Evolutionary conservation across 495 filamentous ascomycete species (phyloP).

Genomic region (Xylaria acuta): DNA sequence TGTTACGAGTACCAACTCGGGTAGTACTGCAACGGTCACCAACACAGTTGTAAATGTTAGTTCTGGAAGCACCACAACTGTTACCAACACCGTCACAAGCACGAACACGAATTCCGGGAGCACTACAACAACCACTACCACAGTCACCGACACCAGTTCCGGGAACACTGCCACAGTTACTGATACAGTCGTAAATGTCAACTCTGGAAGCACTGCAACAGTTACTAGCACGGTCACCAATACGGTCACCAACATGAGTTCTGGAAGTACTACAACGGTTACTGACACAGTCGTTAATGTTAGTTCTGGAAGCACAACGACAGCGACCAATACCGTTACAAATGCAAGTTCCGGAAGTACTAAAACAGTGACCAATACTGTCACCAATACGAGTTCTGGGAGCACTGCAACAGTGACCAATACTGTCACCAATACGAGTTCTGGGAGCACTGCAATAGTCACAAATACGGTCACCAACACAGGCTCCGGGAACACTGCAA

Average conservation of each 20-base stretch:
- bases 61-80: slow-evolving; percentile 26
- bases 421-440: neutral
- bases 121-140: slow-evolving; percentile 16
- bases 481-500: neutral
- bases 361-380: neutral
- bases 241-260: slow-evolving; percentile 27
- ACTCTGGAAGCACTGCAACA: slow-evolving; percentile 7
- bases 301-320: neutral
- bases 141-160: slow-evolving; percentile 18
- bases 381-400: neutral
- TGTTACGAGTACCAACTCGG: neutral
- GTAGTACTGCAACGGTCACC: slow-evolving; percentile 19
- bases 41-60: neutral
- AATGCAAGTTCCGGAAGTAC: slow-evolving; percentile 2
- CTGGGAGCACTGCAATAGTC: slow-evolving; percentile 9
- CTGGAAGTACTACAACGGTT: slow-evolving; percentile 11
- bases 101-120: neutral
- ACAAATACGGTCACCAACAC: slow-evolving; percentile 26
- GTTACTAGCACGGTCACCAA: slow-evolving; percentile 26
- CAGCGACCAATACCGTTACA: slow-evolving; percentile 1
- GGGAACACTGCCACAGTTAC: neutral
- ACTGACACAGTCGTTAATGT: neutral
- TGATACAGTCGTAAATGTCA: slow-evolving; percentile 20
- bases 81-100: slow-evolving; percentile 22
- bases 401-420: slow-evolving; percentile 17